Conservation (phyloP, 116 monocot genomes). For the Papilionanthe hybrid region DNA sequence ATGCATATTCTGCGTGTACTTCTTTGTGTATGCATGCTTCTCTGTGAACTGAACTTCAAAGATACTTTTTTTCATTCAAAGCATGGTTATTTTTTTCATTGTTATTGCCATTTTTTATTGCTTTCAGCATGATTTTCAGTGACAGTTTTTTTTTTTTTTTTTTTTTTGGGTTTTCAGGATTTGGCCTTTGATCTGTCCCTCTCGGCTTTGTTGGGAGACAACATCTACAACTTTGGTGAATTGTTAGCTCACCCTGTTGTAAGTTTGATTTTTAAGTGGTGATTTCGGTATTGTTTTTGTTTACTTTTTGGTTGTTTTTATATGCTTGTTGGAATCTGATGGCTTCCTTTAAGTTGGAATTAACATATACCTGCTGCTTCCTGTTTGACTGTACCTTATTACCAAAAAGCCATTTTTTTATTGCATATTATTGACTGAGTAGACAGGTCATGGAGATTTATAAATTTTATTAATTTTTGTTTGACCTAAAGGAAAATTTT, state of each 20-base stretch:
- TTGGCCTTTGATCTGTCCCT: constrained; percentile 94
- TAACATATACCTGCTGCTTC: neutral
- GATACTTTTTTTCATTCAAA: neutral
- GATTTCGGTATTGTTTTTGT: neutral
- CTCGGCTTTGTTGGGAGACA: constrained; percentile 86
- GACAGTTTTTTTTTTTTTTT: neutral
- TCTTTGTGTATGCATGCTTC: neutral
- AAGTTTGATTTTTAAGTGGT: constrained; percentile 23
- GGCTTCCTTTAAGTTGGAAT: neutral
- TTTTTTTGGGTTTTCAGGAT: constrained; percentile 44
- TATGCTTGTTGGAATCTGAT: neutral
- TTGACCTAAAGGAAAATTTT: too few species aligned
- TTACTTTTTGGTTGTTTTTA: neutral
- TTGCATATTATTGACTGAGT: neutral
- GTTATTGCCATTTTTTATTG: neutral
- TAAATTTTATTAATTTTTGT: neutral
- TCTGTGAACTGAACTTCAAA: neutral
- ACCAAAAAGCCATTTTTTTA: neutral
- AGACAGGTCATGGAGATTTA: neutral
- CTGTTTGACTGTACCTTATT: neutral
- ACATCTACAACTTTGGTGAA: constrained; percentile 97
- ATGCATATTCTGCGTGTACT: neutral
- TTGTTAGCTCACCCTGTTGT: constrained; percentile 94
- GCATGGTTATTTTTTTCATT: neutral
- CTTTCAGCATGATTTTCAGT: neutral